Evolutionary conservation across 768 basidiomycete genomes (phyloP).

Genomic region (Glaciozyma antarctica): DNA sequence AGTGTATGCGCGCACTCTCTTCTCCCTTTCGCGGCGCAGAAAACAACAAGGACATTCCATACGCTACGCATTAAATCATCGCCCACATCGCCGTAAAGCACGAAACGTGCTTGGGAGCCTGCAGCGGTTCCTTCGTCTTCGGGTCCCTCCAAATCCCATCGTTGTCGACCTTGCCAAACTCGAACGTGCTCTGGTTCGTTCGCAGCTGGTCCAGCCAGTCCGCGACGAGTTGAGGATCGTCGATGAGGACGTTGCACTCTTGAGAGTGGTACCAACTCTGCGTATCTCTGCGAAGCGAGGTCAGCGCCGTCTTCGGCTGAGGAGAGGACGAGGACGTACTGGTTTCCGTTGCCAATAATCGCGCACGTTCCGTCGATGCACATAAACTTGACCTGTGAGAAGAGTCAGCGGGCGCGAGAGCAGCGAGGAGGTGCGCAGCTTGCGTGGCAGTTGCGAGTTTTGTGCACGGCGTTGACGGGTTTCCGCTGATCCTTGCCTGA

Average conservation of each 20-base stretch:
- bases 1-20: too few relatives aligned
- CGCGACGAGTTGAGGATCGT: conserved; percentile 47
- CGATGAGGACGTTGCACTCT: conserved; percentile 56
- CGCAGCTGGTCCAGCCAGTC: conserved; percentile 53
- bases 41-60: background rate
- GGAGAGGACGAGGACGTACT: conserved; percentile 32
- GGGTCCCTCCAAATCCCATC: conserved; percentile 55
- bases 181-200: conserved; percentile 51
- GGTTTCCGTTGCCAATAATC: conserved; percentile 63
- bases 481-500: conserved; percentile 54
- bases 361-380: conserved; percentile 56
- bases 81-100: too few relatives aligned
- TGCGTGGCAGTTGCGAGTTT: conserved; percentile 60
- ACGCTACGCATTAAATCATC: background rate
- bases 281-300: conserved; percentile 30
- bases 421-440: background rate
- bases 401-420: background rate
- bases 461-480: conserved; percentile 57
- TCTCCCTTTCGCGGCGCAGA: background rate
- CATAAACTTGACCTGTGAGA: conserved; percentile 51
- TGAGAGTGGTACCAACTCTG: conserved; percentile 66
- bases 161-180: conserved; percentile 46
- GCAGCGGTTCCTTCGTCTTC: conserved; percentile 42
- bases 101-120: background rate
- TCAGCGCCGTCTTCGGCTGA: background rate